These are phyloP conservation scores for Chlorokybus atmophyticus DNA, from an alignment of 139 green algal species.

Conservation along the genomic window DNA sequence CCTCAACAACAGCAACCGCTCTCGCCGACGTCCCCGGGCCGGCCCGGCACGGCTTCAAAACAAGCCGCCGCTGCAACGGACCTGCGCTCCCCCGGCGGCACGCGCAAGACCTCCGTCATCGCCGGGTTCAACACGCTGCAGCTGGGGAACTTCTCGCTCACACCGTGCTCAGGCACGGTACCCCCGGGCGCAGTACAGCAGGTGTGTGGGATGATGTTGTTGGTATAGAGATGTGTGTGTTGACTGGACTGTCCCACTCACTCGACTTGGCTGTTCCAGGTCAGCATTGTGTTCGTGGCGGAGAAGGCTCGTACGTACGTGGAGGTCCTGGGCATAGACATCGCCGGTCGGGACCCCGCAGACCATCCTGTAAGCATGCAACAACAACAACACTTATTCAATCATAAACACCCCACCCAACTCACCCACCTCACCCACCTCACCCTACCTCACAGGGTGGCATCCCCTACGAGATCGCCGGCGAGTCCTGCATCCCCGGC, in stretches of 20 bases:
- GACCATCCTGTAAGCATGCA: too few relatives aligned
- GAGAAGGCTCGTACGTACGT: conserved; percentile 20
- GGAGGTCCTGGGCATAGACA: conserved; percentile 38
- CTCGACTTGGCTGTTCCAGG: too few relatives aligned
- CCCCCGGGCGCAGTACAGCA: background rate
- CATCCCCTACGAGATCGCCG: conserved; percentile 51
- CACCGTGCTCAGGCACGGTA: background rate
- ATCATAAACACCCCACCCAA: too few relatives aligned
- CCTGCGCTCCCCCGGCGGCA: background rate
- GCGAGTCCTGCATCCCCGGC: conserved; percentile 59
- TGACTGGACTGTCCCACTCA: too few relatives aligned
- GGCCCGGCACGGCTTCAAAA: background rate
- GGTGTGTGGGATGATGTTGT: too few relatives aligned
- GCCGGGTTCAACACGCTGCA: background rate
- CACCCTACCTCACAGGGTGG: too few relatives aligned
- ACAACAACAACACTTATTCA: too few relatives aligned
- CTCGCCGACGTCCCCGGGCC: background rate
- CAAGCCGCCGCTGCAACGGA: background rate
- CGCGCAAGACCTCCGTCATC: background rate
- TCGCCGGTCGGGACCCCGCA: conserved; percentile 41
- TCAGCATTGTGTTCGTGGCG: conserved; percentile 49
- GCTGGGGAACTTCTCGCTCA: conserved; percentile 46
- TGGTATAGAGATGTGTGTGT: too few relatives aligned
- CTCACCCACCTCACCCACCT: too few relatives aligned
- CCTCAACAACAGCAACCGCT: too few relatives aligned